phyloP scores from a whole-genome alignment of 176 grass and related monocot species.

The Ensete glaucum region DNA sequence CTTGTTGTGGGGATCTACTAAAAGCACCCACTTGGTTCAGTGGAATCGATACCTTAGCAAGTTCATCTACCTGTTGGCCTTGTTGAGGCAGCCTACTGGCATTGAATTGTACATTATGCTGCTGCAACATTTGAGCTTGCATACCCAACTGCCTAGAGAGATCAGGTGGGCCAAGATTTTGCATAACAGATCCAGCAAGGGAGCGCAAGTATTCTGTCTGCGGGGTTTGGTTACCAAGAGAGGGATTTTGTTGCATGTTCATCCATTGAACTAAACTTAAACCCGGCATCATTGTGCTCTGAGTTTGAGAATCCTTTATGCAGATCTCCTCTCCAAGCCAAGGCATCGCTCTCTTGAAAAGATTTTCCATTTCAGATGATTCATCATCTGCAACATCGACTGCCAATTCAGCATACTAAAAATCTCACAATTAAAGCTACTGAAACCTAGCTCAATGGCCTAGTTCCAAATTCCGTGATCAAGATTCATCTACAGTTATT shows the following conservation, averaged over 20 bases:
- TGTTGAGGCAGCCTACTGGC: constrained; percentile 55
- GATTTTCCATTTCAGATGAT: constrained; percentile 76
- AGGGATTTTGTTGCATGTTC: constrained; percentile 84
- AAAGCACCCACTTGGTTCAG: constrained; percentile 45
- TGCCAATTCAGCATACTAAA: constrained; percentile 16
- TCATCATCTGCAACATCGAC: constrained; percentile 56
- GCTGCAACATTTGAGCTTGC: constrained; percentile 76
- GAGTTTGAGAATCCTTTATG: constrained; percentile 78
- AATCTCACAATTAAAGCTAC: constrained; percentile 11
- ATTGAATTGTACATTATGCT: constrained; percentile 62
- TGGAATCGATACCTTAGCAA: constrained; percentile 34
- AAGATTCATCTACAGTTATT: not conserved
- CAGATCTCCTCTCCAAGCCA: constrained; percentile 95
- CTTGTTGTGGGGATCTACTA: constrained; percentile 48
- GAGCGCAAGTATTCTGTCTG: constrained; percentile 72
- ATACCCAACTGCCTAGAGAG: constrained; percentile 67
- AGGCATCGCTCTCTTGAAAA: constrained; percentile 94
- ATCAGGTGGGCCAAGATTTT: constrained; percentile 59
- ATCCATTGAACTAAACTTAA: constrained; percentile 97
- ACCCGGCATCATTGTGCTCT: constrained; percentile 65
- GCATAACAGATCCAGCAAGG: constrained; percentile 55
- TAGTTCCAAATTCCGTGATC: not conserved
- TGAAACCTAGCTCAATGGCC: not conserved
- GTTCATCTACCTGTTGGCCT: constrained; percentile 49
- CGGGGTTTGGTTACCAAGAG: constrained; percentile 36